Percentiles rank a stretch among this genome's conserved stretches.
Evolutionary conservation across 2,329 filamentous ascomycete genomes (phyloP).

Genomic region (Phialocephala sp.): DNA sequence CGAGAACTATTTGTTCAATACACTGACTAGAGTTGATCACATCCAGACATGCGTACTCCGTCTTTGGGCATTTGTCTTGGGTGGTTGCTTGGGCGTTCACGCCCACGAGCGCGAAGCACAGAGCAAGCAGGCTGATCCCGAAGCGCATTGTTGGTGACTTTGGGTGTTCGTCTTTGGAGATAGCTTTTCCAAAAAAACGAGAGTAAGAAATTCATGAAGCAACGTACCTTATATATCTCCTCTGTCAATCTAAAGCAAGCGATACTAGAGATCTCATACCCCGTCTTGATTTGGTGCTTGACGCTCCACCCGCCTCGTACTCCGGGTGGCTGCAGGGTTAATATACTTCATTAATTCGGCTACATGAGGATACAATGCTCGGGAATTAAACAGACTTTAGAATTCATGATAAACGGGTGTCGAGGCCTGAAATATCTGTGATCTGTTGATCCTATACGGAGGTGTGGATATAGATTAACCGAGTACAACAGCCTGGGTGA

Average conservation of each 20-base stretch:
- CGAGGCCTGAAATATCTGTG: background rate
- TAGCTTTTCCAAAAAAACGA: background rate
- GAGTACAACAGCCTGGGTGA: background rate
- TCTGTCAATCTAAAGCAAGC: background rate
- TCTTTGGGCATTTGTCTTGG: constrained; percentile 14
- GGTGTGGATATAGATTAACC: background rate
- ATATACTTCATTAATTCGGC: background rate
- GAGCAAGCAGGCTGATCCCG: background rate
- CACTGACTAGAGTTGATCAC: constrained; percentile 25
- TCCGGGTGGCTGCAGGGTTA: background rate
- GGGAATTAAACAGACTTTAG: background rate
- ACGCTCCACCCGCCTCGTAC: background rate
- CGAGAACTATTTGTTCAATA: constrained; percentile 22
- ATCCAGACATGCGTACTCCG: constrained; percentile 14
- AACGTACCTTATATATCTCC: background rate
- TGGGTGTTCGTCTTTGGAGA: background rate
- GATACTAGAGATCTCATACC: background rate
- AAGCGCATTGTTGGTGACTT: background rate
- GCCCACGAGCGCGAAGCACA: constrained; percentile 10
- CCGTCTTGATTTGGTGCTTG: too few relatives aligned
- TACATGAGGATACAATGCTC: background rate
- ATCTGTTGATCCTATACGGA: background rate
- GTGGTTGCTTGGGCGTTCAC: constrained; percentile 11
- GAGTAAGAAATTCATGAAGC: background rate
- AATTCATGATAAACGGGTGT: background rate